These are phyloP conservation scores for Candida mattraensis DNA, from an alignment of 805 yeast genomes.

Conservation along the genomic window DNA sequence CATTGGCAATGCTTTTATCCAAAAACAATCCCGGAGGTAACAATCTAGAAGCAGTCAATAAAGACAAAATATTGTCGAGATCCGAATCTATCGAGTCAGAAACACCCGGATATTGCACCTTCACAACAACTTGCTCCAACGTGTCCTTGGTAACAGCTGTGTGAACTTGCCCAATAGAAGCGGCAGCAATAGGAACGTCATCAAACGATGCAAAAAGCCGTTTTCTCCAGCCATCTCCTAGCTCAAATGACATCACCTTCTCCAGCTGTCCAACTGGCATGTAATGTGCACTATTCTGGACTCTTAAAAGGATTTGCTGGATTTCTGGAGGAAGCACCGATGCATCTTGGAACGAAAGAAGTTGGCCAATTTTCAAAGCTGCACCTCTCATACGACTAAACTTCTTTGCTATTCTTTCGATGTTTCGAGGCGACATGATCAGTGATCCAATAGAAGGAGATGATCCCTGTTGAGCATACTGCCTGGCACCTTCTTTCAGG, in stretches of 20 bases:
- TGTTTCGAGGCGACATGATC: constrained; percentile 75
- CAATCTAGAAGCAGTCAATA: constrained; percentile 81
- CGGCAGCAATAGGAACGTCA: constrained; percentile 92
- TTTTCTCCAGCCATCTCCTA: constrained; percentile 78
- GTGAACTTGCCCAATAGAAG: constrained; percentile 97
- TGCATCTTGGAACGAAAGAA: constrained; percentile 92
- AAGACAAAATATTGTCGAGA: constrained; percentile 76
- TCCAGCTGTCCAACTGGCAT: constrained; percentile 94
- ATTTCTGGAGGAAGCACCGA: constrained; percentile 81
- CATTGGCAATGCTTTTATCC: constrained; percentile 90
- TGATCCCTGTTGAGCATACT: constrained; percentile 51
- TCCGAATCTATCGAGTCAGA: constrained; percentile 92
- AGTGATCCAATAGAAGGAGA: constrained; percentile 53
- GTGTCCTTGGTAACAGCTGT: constrained; percentile 63
- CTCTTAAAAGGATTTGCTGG: constrained; percentile 74
- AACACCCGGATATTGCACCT: constrained; percentile 97
- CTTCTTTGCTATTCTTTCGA: constrained; percentile 84
- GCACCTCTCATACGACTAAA: constrained; percentile 98
- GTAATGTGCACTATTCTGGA: constrained; percentile 92
- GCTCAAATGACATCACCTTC: constrained; percentile 64
- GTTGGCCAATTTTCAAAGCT: constrained; percentile 94
- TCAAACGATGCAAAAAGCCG: constrained; percentile 70
- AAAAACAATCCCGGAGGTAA: constrained; percentile 90
- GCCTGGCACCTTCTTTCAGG: constrained; percentile 71
- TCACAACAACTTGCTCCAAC: constrained; percentile 81